Evolutionary conservation across 495 filamentous ascomycete genomes (phyloP).

Genomic region (Darksidea phi): DNA sequence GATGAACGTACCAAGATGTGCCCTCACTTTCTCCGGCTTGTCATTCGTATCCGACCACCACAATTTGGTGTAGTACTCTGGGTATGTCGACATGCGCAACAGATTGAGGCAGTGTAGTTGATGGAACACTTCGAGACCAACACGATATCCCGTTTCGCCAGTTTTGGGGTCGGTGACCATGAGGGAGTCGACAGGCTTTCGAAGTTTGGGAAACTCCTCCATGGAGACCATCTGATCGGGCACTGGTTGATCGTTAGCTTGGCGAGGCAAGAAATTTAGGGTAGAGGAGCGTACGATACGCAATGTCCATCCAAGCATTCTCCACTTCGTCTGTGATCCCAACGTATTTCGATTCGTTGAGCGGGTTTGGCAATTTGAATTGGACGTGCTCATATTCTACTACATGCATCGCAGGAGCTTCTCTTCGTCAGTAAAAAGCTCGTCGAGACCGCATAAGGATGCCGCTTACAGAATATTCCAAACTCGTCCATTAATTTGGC

Average conservation of each 20-base stretch:
- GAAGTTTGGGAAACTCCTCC: constrained; percentile 50
- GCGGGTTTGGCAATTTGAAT: constrained; percentile 17
- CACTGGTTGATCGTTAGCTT: constrained; percentile 10
- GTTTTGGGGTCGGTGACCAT: constrained; percentile 52
- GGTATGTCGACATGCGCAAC: constrained; percentile 51
- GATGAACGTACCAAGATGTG: constrained; percentile 39
- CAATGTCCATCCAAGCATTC: constrained; percentile 28
- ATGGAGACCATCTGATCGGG: constrained; percentile 53
- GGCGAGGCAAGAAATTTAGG: not conserved
- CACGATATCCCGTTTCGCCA: constrained; percentile 52
- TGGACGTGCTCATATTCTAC: constrained; percentile 21
- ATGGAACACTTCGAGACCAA: constrained; percentile 58
- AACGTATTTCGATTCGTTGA: constrained; percentile 27
- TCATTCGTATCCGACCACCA: constrained; percentile 37
- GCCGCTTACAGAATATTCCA: constrained; percentile 13
- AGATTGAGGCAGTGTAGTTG: constrained; percentile 57
- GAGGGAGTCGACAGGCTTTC: constrained; percentile 48
- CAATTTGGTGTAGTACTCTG: constrained; percentile 49
- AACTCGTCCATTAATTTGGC: constrained; percentile 27
- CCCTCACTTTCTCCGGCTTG: constrained; percentile 35
- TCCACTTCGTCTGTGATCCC: constrained; percentile 22
- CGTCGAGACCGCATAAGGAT: not conserved
- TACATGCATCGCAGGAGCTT: constrained; percentile 26
- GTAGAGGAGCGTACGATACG: constrained; percentile 6
- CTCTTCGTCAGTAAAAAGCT: not conserved